Base-by-base conservation (phyloP, 352 stramenopile species). In the Phytophthora melonis region DNA sequence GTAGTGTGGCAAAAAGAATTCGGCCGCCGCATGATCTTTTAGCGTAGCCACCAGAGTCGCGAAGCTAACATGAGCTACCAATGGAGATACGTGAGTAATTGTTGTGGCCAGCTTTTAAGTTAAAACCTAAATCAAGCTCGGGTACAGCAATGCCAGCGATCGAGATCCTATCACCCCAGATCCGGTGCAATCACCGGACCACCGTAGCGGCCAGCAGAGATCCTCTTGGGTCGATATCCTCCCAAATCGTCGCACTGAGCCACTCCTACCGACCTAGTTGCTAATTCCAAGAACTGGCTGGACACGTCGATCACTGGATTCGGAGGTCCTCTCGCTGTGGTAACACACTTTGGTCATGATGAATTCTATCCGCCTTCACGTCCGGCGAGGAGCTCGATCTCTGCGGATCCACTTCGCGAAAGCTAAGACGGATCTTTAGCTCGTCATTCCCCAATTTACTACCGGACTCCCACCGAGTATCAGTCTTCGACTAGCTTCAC, bases 391-490 rank as follows among this genome's bases (percentile, higher is more conserved):
- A 18, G 27, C 47, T 54, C 30, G 47, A 54, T 54, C 11, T 25
- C 47, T 54, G 10, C 19, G 19, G 19, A 4, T n/a, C n/a, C 19
- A 27, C 47, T 27, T 10, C 47, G 19, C 19, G 47, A 54, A 18
- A 14, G n/a, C n/a, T 16, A 47, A 47, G 1, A 4, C 5, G 39
- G 9, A 8, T 47, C 43, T 54, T 54, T 54, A 14, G 23, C 4
- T 16, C 10, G n/a, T 41, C 45, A 66, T 58, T 66, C 19, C 18
- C 32, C 32, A 41, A 67, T 60, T 67, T 60, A 34, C 27, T 49
- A 1, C 11, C 13, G 23, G 21, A 66, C 59, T 47, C 25, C 5
- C 3, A 10, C n/a, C 47, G 32, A 66, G 59, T 43, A 45, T 25
- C 58, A 41, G 11, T 4, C 34, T 3, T n/a, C 23, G n/a, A 52